A percentile compares a stretch with the other conserved stretches of the same genome.
Evolutionary conservation across 2,329 filamentous ascomycete species (phyloP).

Genomic region (Nothophaeocryptopus gaeumannii): DNA sequence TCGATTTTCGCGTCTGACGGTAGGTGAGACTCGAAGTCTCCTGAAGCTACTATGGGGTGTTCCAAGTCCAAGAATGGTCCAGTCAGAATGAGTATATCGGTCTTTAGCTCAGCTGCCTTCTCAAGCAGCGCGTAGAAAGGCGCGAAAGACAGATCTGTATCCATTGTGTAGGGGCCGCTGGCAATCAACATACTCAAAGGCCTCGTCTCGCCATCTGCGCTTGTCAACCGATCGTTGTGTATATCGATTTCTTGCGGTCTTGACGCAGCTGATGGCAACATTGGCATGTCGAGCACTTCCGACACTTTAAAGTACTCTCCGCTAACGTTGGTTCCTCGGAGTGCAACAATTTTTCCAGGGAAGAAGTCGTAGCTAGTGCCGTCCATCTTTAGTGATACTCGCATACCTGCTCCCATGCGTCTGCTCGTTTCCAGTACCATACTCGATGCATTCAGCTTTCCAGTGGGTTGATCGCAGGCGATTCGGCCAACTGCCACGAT

Average conservation of each 20-base stretch:
- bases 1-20: constrained; percentile 39
- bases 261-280: constrained; percentile 72
- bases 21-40: constrained; percentile 44
- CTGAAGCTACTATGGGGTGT: constrained; percentile 75
- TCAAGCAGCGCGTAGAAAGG: constrained; percentile 78
- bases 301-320: constrained; percentile 78
- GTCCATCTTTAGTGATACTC: constrained; percentile 76
- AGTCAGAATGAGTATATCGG: constrained; percentile 74
- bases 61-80: constrained; percentile 91
- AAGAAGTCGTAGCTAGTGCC: constrained; percentile 78
- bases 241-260: constrained; percentile 61
- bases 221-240: constrained; percentile 66
- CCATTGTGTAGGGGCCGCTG: constrained; percentile 85
- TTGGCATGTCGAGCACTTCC: constrained; percentile 71
- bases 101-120: constrained; percentile 69
- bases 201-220: constrained; percentile 57
- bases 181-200: constrained; percentile 77
- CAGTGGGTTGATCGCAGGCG: constrained; percentile 80
- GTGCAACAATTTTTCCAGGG: constrained; percentile 87
- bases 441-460: constrained; percentile 79
- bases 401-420: constrained; percentile 74
- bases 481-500: constrained; percentile 89
- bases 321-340: constrained; percentile 81
- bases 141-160: constrained; percentile 88
- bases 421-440: constrained; percentile 86